Base-by-base conservation (phyloP, 345 rosid genomes). In the Melastoma malabathricum region DNA sequence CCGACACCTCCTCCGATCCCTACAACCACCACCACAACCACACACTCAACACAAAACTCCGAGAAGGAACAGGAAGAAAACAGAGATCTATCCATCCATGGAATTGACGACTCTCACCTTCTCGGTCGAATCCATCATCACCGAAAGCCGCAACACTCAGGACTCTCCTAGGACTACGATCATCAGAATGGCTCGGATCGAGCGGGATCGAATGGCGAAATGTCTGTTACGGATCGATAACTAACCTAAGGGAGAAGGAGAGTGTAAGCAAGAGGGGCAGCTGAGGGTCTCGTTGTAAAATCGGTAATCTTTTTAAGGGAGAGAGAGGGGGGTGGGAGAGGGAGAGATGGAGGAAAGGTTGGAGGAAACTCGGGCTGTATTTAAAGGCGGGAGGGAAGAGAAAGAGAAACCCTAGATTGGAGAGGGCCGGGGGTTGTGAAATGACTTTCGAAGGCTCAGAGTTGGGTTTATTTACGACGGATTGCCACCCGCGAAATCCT, bases 111-210 rank as follows among this genome's bases (percentile, higher is more conserved):
- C 27, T 34, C 77, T 68, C 25, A 72, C 77, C 50, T 59, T 64
- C 1, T 68, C 71, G 23, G 55, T 27, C 56, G 52, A 58, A 60
- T 60, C 64, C 53, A 52, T 15, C 64, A 53, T 60, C 47, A 46
- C 20, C 19, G 51, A 13, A 15, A 12, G 0, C 1, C 3, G 16
- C 41, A 34, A 34, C 41, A 2, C 12, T 8, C 10, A 9, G 41
- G 41, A 0, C 12, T 34, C 41, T 22, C 25, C 25, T 22, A 22
- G 41, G 12, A 34, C 12, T 34, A 34, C 12, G 25, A 34, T 10
- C 41, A 34, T 34, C 41, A 34, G 12, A 34, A 1, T 1, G 41
- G 25, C 25, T 22, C 2, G 25, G 25, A 22, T 22, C 25, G 25
- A n/a, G n/a, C n/a, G n/a, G 38, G 38, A 34, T 34, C 41, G 41